Conservation (phyloP, 1,284 basidiomycete species). For the Entoloma clypeatum region DNA sequence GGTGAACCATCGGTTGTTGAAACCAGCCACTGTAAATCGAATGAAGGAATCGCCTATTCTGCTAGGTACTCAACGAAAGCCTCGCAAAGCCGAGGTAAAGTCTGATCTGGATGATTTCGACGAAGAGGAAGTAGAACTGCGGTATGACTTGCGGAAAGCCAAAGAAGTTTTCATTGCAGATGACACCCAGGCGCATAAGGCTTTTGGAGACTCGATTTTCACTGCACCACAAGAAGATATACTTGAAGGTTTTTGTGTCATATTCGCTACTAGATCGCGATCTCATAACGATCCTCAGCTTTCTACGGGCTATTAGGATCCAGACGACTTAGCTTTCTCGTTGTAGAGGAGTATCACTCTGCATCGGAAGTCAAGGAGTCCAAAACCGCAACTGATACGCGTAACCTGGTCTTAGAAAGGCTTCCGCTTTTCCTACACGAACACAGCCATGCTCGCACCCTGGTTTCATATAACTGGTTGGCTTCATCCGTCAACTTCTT, state of each 20-base stretch:
- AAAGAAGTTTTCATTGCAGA: slow-evolving; percentile 76
- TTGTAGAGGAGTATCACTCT: slow-evolving; percentile 74
- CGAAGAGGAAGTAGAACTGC: slow-evolving; percentile 66
- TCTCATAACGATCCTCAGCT: slow-evolving; percentile 33
- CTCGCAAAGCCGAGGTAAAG: slow-evolving; percentile 42
- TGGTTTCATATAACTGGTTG: slow-evolving; percentile 73
- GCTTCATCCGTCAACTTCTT: slow-evolving; percentile 68
- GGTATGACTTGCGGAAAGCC: slow-evolving; percentile 61
- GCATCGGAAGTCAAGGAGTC: slow-evolving; percentile 49
- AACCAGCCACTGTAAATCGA: slow-evolving; percentile 48
- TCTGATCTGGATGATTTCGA: slow-evolving; percentile 44
- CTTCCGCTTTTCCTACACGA: slow-evolving; percentile 92
- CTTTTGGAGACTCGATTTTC: slow-evolving; percentile 76
- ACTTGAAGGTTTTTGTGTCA: slow-evolving; percentile 55
- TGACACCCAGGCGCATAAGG: slow-evolving; percentile 70
- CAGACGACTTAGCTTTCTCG: slow-evolving; percentile 62
- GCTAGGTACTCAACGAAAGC: slow-evolving; percentile 61
- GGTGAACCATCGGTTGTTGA: slow-evolving; percentile 64
- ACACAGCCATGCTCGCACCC: slow-evolving; percentile 69
- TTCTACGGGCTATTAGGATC: slow-evolving; percentile 71
- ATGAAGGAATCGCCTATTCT: slow-evolving; percentile 75
- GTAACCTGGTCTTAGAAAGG: slow-evolving; percentile 76
- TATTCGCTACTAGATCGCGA: neutral
- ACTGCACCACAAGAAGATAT: slow-evolving; percentile 90
- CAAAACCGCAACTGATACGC: slow-evolving; percentile 47